These are phyloP conservation scores for Cercophora sp. DNA, from an alignment of 495 filamentous ascomycete genomes.

Conservation along the genomic window DNA sequence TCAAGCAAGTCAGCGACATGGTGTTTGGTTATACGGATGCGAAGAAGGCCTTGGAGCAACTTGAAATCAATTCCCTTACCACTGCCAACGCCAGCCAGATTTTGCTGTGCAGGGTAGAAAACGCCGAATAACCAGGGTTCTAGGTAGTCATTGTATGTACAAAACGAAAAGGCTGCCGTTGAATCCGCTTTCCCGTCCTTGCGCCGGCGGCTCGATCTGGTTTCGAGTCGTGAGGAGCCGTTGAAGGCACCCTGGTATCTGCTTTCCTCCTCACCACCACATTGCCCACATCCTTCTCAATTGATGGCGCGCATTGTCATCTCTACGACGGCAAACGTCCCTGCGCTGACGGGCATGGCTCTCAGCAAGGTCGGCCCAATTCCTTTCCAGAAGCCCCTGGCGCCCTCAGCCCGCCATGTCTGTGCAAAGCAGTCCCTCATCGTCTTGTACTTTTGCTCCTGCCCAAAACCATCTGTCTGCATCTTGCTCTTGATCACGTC, in stretches of 20 bases:
- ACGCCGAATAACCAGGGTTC: constrained; percentile 32
- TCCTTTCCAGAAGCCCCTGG: constrained; percentile 92
- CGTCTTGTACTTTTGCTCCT: constrained; percentile 61
- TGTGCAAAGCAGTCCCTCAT: constrained; percentile 91
- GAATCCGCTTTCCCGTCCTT: not conserved
- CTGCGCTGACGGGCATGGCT: constrained; percentile 95
- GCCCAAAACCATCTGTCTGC: constrained; percentile 88
- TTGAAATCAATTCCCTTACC: constrained; percentile 63
- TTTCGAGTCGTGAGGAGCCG: not conserved
- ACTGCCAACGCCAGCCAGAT: constrained; percentile 73
- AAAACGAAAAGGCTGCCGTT: constrained; percentile 2
- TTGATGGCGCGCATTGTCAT: constrained; percentile 59
- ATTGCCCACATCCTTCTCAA: no score
- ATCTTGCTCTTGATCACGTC: constrained; percentile 99
- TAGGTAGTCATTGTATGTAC: constrained; percentile 16
- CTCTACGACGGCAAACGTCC: constrained; percentile 85
- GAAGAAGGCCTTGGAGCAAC: constrained; percentile 61
- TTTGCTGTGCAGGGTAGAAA: constrained; percentile 74
- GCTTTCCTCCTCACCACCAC: no score
- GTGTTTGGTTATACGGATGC: constrained; percentile 82
- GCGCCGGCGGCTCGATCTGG: no score
- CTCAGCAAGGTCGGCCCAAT: constrained; percentile 89
- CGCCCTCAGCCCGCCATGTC: constrained; percentile 72
- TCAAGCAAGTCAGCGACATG: constrained; percentile 71
- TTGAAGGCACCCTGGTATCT: no score